Base-by-base conservation (phyloP, 768 basidiomycete species). In the Trametes punicea region DNA sequence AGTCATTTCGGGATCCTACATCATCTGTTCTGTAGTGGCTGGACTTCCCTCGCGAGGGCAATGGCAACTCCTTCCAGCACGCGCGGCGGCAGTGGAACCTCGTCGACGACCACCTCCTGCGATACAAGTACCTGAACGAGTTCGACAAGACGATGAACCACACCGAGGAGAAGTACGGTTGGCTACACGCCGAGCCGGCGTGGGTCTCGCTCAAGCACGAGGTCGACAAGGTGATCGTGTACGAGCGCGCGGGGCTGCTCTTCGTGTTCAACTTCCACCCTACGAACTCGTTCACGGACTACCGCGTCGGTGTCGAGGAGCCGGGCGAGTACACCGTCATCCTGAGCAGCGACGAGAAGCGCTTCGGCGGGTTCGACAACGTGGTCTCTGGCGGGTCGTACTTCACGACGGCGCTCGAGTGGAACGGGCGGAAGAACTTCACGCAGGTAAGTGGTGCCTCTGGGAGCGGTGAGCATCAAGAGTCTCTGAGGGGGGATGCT, bases 231-330 rank as follows among this genome's bases (percentile, higher is more conserved):
- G 81, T 96, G 60, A 76, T 98, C 65, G 93, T 90, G 6, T 98
- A 84, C 68, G 97, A 99, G 76, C 88, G 97, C 48, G 94, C 90
- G 18, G 90, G 92, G 29, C 78, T 98, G 39, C 74, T 99, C 41
- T 99, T 98, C 76, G 78, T 98, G 64, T 98, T 97, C 82, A 98
- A 99, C 74, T 96, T 98, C 80, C 86, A 98, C 75, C 86, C 92
- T 5, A 83, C 81, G n/a, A 71, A 90, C 36, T 96, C 93, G 57
- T 99, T 85, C 75, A 83, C 85, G 41, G 93, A 98, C 71, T 99
- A 98, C 72, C 85, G 94, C 44, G 86, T 98, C 48, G 97, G 97
- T 5, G 83, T 96, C 20, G 87, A 98, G 31, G 80, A 72, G 46
- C 73, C 89, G 25, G 97, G 97, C 9, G 85, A 94, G 71, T 98